Evolutionary conservation across 2,329 filamentous ascomycete genomes (phyloP).

Genomic region (Aspergillus tamarii): DNA sequence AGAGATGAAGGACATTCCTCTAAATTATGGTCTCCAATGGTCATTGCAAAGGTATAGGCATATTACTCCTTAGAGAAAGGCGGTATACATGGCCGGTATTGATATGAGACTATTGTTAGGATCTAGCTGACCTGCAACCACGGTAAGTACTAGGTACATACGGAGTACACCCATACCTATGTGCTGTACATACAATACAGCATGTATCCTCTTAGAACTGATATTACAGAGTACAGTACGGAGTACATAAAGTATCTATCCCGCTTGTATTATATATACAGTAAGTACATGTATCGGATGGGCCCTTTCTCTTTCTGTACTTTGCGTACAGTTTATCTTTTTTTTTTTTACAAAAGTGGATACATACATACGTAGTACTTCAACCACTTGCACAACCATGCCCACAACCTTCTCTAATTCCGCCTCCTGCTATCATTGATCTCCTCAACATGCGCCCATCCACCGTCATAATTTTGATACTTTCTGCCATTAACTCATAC

Average conservation of each 20-base stretch:
- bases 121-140: too few relatives aligned
- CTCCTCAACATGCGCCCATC: constrained; percentile 19
- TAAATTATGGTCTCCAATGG: neutral
- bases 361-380: neutral
- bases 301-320: neutral
- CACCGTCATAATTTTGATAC: constrained; percentile 17
- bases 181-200: neutral
- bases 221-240: too few relatives aligned
- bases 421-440: neutral
- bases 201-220: neutral
- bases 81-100: too few relatives aligned
- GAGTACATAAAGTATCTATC: neutral
- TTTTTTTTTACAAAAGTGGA: neutral
- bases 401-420: neutral
- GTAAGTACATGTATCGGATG: neutral
- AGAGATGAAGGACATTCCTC: too few relatives aligned
- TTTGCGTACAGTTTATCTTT: too few relatives aligned
- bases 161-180: neutral
- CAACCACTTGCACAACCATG: neutral
- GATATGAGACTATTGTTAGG: too few relatives aligned
- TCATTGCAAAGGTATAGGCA: too few relatives aligned
- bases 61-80: too few relatives aligned
- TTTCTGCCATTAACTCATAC: constrained; percentile 19
- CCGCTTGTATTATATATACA: neutral
- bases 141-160: too few relatives aligned